A percentile compares a stretch with the other conserved stretches of the same genome.
phyloP scores from a whole-genome alignment of 2,329 filamentous ascomycete species.

The Dothistroma pini region DNA sequence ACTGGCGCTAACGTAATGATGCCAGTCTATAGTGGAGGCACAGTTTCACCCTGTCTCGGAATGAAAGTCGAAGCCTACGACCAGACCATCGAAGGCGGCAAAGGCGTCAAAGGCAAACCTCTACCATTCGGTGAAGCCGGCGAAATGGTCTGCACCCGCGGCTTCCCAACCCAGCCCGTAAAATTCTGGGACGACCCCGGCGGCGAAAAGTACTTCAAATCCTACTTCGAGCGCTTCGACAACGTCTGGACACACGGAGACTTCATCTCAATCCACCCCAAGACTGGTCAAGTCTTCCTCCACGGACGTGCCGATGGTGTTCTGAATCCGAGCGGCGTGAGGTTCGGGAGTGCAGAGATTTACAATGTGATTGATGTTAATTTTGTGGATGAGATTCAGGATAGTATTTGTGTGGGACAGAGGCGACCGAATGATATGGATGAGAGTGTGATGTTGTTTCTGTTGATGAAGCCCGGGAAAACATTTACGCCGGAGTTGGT shows the following conservation, averaged over 20 bases:
- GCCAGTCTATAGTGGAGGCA: slow-evolving; percentile 61
- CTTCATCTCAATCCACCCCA: slow-evolving; percentile 67
- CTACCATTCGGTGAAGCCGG: slow-evolving; percentile 64
- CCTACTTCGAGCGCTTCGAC: slow-evolving; percentile 47
- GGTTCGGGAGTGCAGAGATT: slow-evolving; percentile 77
- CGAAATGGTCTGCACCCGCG: slow-evolving; percentile 64
- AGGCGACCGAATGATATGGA: slow-evolving; percentile 58
- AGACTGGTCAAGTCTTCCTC: slow-evolving; percentile 62
- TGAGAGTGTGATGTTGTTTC: slow-evolving; percentile 58
- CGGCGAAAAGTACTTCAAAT: slow-evolving; percentile 43
- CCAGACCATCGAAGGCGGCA: slow-evolving; percentile 42
- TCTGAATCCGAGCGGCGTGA: slow-evolving; percentile 72
- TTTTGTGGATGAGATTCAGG: slow-evolving; percentile 61
- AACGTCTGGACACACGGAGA: slow-evolving; percentile 80
- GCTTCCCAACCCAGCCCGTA: slow-evolving; percentile 72
- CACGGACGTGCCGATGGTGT: slow-evolving; percentile 73
- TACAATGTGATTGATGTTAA: slow-evolving; percentile 68
- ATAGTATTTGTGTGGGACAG: slow-evolving; percentile 79
- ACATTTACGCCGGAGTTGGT: slow-evolving; percentile 56
- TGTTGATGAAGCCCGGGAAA: slow-evolving; percentile 61
- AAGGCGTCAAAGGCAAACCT: slow-evolving; percentile 46
- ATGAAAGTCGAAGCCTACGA: slow-evolving; percentile 61
- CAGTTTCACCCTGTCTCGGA: slow-evolving; percentile 52
- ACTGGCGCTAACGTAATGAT: slow-evolving; percentile 62
- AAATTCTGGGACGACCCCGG: slow-evolving; percentile 46